Evolutionary conservation across 2,329 filamentous ascomycete genomes (phyloP).

Genomic region (Mollisiaceae sp.): DNA sequence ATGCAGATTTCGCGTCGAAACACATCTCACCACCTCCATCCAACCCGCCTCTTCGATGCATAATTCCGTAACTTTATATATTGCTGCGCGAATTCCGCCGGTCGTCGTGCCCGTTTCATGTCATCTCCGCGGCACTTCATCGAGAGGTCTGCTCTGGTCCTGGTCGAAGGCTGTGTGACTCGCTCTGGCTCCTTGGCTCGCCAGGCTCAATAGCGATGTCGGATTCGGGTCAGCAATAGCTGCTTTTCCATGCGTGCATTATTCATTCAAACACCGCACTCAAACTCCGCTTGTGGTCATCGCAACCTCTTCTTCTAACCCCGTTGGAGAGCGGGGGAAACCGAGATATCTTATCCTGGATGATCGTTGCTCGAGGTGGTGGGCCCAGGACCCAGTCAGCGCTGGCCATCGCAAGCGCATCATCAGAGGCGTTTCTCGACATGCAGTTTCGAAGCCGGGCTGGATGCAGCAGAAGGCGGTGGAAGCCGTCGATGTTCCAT

Average conservation of each 20-base stretch:
- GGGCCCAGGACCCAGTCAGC: not conserved
- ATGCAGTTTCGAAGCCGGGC: no score
- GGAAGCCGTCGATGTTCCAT: slow-evolving; percentile 22
- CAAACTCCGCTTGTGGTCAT: not conserved
- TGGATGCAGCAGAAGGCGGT: slow-evolving; percentile 23
- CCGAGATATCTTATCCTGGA: not conserved
- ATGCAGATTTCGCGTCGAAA: not conserved
- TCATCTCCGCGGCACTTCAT: not conserved
- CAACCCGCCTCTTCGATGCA: not conserved
- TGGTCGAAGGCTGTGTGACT: no score
- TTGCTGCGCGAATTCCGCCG: not conserved
- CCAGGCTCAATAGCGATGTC: not conserved
- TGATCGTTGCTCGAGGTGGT: not conserved
- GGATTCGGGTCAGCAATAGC: not conserved
- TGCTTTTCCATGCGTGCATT: not conserved
- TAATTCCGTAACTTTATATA: not conserved
- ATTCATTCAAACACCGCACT: not conserved
- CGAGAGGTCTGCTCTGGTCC: no score
- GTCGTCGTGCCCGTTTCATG: not conserved
- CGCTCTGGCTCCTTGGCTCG: not conserved
- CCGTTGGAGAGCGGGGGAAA: not conserved
- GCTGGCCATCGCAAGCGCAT: no score
- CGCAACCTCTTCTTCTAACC: no score
- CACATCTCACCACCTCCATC: not conserved
- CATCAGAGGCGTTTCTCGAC: no score